Evolutionary conservation across 2,329 filamentous ascomycete species (phyloP), one percentile per base, ranked within the genome.

Genomic region (Ascochyta lentis): DNA sequence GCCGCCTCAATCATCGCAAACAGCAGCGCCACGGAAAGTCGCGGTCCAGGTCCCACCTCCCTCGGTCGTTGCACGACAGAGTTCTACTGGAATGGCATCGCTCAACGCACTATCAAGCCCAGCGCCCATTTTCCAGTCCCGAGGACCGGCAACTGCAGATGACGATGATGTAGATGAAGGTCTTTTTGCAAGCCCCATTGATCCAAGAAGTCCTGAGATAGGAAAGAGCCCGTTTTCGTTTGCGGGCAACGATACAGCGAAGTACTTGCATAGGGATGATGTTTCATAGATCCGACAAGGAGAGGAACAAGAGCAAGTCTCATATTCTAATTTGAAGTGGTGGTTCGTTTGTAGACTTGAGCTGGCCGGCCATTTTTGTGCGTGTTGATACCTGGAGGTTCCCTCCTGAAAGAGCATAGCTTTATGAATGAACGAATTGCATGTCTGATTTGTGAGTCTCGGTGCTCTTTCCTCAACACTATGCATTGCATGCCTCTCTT

Each of bases 161-260:
- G 73, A 77, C 9, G 77, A 80, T 6, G 85, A 88, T 37, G 84
- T 83, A 0, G 89, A 92, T 63, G 92, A 96, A 55, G 93, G 90
- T 37, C 81, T 96, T 2, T 97, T 97, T 70, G 92, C 92, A 0
- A 83, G 96, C 48, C 92, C 91, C 1, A 86, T 96, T 78, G 94
- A 90, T 68, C 92, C 92, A 1, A 83, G 92, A 46, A 93, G 90
- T 67, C 92, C 92, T 0, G 92, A 96, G 64, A 92, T 95, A 81
- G 86, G 87, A 49, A 90, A 87, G 65, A 93, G 90, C 69, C 92
- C 92, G 0, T 97, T 96, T 70, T 85, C 83, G 3, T 85, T 88
- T 71, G 71, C 66, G 6, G 67, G 63, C 9, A 70, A 62, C 40
- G 74, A 76, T 19, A 74, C 71, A 19, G 62, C 67, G 1, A 74